Evolutionary conservation across 1,284 basidiomycete species (phyloP), one percentile per base, ranked within the genome.

Genomic region (Coniophora puteana): DNA sequence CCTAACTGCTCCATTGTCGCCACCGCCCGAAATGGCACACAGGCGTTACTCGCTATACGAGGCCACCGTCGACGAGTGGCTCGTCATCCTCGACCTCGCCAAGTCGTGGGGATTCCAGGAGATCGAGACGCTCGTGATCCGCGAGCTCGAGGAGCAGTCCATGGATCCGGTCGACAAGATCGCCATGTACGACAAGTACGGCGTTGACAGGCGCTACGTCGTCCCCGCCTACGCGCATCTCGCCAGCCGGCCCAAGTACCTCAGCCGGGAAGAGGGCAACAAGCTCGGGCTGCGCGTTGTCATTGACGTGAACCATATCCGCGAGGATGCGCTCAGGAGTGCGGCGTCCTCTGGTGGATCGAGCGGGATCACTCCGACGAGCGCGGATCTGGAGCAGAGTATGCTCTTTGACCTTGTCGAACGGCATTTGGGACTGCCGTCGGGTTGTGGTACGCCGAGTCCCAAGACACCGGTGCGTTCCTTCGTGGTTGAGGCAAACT

Each of bases 111-210:
- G 59, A 4, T 84, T 84, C 62, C 51, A 61, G 7, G 73, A 80
- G 45, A 72, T 83, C 36, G 78, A 79, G 50, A 61, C 59, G 21
- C 71, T 83, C 22, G 72, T 70, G 17, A 57, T 77, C 17, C 72
- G 78, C n/a, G 74, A 81, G 51, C 70, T 83, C n/a, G 75, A 83
- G 57, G 72, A 67, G 56, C 67, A 74, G n/a, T 67, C 69, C 43
- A 73, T 82, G 44, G 69, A 75, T 33, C 75, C 79, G 5, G 73
- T 83, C 47, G 66, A 69, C 35, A 69, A 74, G 36, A 80, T 83
- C 52, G 71, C 73, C 46, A 65, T 71, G 32, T 70, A 67, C 47
- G 61, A 68, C 41, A 45, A 59, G 29, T 77, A 75, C 59, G 64
- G 67, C 10, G 67, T 83, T 50, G 74, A 80, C 59, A 66, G 65